These are phyloP conservation scores for Scedosporium dehoogii DNA, from an alignment of 2,329 filamentous ascomycete genomes.

Conservation along the genomic window DNA sequence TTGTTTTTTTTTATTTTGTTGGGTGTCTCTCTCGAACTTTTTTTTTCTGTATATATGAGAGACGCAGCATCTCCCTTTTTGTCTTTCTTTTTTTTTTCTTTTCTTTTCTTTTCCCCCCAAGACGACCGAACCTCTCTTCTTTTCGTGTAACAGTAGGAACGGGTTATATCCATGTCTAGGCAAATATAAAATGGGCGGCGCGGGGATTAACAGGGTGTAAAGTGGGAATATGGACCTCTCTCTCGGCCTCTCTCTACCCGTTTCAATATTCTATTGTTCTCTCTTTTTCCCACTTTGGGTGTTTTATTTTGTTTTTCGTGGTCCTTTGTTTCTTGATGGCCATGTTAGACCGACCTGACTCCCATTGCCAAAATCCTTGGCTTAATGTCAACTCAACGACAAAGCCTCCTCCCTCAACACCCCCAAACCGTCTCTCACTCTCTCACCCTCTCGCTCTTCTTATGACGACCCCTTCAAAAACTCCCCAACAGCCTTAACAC, in stretches of 20 bases:
- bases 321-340: too few relatives aligned
- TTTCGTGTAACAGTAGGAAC: too few relatives aligned
- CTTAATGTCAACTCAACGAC: neutral
- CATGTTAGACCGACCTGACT: too few relatives aligned
- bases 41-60: too few relatives aligned
- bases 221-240: too few relatives aligned
- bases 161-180: too few relatives aligned
- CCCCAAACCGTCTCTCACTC: neutral
- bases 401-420: too few relatives aligned
- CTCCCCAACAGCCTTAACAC: slow-evolving; percentile 65
- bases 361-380: too few relatives aligned
- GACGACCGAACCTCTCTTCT: neutral
- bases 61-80: neutral
- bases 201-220: too few relatives aligned
- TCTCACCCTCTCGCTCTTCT: neutral
- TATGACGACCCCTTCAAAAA: slow-evolving; percentile 42
- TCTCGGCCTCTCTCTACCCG: neutral
- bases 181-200: too few relatives aligned
- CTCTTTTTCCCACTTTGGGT: neutral
- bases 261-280: neutral
- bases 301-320: too few relatives aligned
- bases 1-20: neutral
- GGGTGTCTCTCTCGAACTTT: neutral
- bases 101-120: neutral
- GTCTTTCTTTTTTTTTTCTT: neutral